Percentiles rank a stretch among this genome's conserved stretches.
These are phyloP conservation scores for Blastomyces emzantsi DNA, from an alignment of 2,329 filamentous ascomycete genomes.

Conservation along the genomic window DNA sequence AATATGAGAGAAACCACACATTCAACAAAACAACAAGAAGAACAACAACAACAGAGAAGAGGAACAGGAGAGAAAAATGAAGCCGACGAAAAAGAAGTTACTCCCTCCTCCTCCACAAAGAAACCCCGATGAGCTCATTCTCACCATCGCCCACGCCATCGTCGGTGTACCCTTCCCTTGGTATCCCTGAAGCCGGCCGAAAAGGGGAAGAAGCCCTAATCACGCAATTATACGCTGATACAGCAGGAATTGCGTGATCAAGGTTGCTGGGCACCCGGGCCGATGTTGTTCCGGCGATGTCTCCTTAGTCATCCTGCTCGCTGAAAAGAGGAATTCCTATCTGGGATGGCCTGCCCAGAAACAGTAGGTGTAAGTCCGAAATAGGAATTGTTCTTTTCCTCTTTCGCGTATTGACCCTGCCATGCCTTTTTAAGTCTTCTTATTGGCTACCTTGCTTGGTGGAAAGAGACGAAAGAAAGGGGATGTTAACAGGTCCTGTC, in stretches of 20 bases:
- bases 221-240: constrained; percentile 7
- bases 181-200: constrained; percentile 2
- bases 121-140: not conserved
- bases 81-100: not conserved
- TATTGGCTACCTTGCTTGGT: too few species aligned
- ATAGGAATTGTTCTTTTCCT: too few species aligned
- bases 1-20: not conserved
- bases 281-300: constrained; percentile 1
- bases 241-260: constrained; percentile 3
- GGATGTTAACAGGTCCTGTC: too few species aligned
- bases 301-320: not conserved
- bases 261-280: not conserved
- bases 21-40: not conserved
- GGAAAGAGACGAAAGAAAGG: too few species aligned
- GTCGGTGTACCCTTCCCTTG: too few species aligned
- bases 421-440: too few species aligned
- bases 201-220: not conserved
- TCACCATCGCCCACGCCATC: not conserved
- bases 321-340: not conserved
- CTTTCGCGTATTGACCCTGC: too few species aligned
- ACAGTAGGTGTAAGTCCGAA: too few species aligned
- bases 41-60: not conserved
- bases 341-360: not conserved
- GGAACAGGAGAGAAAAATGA: not conserved
- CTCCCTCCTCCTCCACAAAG: not conserved